Percentiles rank a stretch among this genome's conserved stretches.
Evolutionary conservation across 306 rosid species (phyloP).

Genomic region (Castanea crenata): DNA sequence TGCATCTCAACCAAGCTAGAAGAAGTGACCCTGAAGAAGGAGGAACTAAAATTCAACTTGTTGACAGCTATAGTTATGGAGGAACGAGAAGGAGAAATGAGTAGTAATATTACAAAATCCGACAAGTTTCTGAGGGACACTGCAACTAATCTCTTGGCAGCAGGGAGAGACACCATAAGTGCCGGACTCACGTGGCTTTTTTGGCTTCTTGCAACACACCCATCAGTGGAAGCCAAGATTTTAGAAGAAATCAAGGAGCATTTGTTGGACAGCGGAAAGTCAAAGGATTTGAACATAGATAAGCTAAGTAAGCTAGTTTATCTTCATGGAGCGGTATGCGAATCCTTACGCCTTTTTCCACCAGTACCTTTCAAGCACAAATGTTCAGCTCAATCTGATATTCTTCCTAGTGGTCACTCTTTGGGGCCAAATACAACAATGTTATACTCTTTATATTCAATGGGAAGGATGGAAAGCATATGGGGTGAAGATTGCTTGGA

Average conservation of each 20-base stretch:
- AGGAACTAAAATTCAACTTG: no score
- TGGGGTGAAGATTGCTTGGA: conserved; percentile 35
- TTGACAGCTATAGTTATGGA: no score
- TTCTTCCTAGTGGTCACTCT: conserved; percentile 37
- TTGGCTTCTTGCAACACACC: conserved; percentile 42
- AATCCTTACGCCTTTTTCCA: conserved; percentile 32
- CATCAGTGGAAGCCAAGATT: conserved; percentile 40
- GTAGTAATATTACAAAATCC: not conserved
- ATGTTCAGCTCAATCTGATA: not conserved
- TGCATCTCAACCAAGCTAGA: no score
- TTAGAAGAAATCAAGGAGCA: conserved; percentile 33
- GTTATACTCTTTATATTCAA: conserved; percentile 11
- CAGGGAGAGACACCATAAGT: conserved; percentile 42
- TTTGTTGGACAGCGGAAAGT: not conserved
- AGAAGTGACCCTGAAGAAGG: no score
- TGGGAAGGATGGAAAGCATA: conserved; percentile 35
- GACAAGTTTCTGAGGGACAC: conserved; percentile 45
- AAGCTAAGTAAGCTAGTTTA: conserved; percentile 39
- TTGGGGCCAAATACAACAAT: not conserved
- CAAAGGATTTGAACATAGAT: not conserved
- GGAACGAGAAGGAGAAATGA: no score
- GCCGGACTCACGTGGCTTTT: conserved; percentile 51
- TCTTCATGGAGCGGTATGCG: conserved; percentile 37
- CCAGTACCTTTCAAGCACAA: conserved; percentile 24
- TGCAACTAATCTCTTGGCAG: conserved; percentile 30